Evolutionary conservation across 2,329 filamentous ascomycete species (phyloP), one percentile per base, ranked within the genome.

Genomic region (Penicillium sp.): DNA sequence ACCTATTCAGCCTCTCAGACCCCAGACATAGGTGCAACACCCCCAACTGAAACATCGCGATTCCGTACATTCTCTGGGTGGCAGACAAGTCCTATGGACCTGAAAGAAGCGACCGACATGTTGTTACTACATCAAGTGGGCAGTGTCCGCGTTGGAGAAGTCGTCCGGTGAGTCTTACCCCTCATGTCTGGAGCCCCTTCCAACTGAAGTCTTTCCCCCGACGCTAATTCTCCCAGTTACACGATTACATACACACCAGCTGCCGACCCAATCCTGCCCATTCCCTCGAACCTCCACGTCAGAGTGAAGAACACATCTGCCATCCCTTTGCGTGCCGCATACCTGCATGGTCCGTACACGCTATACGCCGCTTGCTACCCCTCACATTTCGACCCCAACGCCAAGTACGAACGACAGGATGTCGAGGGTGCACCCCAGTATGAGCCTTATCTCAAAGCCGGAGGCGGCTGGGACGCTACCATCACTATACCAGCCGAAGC

Each of bases 371-470:
- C 91, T 43, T 88, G 90, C 19, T 95, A 95, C 62, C 89, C 92
- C 0, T 79, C 87, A 13, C 82, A 79, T 39, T 97, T 93, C 74
- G 80, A 91, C 62, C 89, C 92, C 2, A 90, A 95, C 71, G 76
- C 79, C 57, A 90, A 89, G 66, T 84, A 87, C 60, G 81, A 84
- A 50, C 78, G 85, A 43, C 80, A 86, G 1, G 80, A 83, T 44
- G 77, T 78, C 44, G 84, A 90, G 73, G 89, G 88, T 39, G 80
- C 86, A 1, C 93, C 93, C 13, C 88, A 95, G 62, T 99, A 93
- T 64, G 93, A 99, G 72, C 92, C 93, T 39, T 92, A 95, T 76
- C 80, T 99, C 65, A 97, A 97, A 76, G 91, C 93, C 8, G 93
- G 91, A 27, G 91, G 89, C 6, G 83, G 80, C 38, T 99, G 91